These are phyloP conservation scores for Plasmodium chabaudi DNA, from an alignment of 169 alveolate species.

Conservation along the genomic window DNA sequence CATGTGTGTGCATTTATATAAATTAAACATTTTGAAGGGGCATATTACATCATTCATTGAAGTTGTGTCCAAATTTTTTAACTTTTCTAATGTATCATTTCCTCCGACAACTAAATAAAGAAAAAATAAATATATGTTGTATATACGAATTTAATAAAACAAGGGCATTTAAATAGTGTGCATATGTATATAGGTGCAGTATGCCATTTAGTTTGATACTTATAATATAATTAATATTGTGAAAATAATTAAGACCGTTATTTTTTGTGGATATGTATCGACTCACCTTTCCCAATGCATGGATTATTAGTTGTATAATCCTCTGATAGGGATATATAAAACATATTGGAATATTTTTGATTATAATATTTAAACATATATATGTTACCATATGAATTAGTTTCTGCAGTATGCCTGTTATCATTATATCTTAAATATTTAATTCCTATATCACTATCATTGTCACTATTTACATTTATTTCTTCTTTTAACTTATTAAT, in stretches of 20 bases:
- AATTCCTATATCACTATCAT: slow-evolving; percentile 68
- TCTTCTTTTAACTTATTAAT: slow-evolving; percentile 38
- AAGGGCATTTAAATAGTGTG: background rate
- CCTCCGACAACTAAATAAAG: slow-evolving; percentile 56
- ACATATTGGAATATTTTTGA: slow-evolving; percentile 66
- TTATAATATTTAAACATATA: slow-evolving; percentile 64
- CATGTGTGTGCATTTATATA: background rate
- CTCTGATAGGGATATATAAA: slow-evolving; percentile 55
- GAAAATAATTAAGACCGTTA: no score
- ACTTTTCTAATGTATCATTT: slow-evolving; percentile 49
- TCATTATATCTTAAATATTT: slow-evolving; percentile 46
- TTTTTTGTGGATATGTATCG: background rate
- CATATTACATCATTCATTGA: slow-evolving; percentile 17
- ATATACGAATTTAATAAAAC: background rate
- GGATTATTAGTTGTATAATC: slow-evolving; percentile 22
- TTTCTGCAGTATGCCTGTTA: slow-evolving; percentile 23
- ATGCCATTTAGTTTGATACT: no score
- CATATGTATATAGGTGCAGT: background rate
- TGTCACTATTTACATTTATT: slow-evolving; percentile 52
- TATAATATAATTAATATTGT: no score
- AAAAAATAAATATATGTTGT: background rate
- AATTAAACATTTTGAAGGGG: background rate
- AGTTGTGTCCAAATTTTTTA: slow-evolving; percentile 48
- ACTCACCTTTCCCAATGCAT: slow-evolving; percentile 64
- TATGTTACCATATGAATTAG: slow-evolving; percentile 40